Conservation (phyloP, 2,329 filamentous ascomycete species). For the Hypoxylon sp. region DNA sequence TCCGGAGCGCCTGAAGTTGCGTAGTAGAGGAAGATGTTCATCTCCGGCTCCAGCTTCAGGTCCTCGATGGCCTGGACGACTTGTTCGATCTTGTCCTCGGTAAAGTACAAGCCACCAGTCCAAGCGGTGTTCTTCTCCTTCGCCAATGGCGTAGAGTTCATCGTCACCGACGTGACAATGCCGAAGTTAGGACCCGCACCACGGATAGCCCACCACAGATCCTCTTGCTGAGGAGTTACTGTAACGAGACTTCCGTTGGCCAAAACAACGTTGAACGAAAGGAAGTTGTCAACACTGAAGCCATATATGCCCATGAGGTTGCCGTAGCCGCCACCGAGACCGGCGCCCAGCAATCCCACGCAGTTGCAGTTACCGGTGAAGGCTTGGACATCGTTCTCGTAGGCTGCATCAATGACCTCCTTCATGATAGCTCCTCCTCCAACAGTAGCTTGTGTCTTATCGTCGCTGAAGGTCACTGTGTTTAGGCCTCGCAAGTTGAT, state of each 20-base stretch:
- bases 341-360: constrained; percentile 38
- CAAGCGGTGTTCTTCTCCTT: constrained; percentile 39
- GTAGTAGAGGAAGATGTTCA: constrained; percentile 49
- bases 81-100: constrained; percentile 41
- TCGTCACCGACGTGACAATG: constrained; percentile 56
- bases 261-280: constrained; percentile 45
- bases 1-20: constrained; percentile 25
- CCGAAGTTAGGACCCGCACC: constrained; percentile 62
- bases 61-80: constrained; percentile 50
- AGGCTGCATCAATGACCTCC: constrained; percentile 38
- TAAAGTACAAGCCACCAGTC: constrained; percentile 40
- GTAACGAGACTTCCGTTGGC: constrained; percentile 40
- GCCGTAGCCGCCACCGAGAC: constrained; percentile 37
- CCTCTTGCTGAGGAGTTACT: constrained; percentile 42
- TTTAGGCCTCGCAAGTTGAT: constrained; percentile 40
- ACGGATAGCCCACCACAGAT: constrained; percentile 59
- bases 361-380: constrained; percentile 43
- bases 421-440: constrained; percentile 38
- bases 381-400: constrained; percentile 33
- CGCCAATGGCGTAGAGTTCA: constrained; percentile 51
- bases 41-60: constrained; percentile 47
- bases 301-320: constrained; percentile 33
- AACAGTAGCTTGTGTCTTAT: constrained; percentile 37
- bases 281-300: constrained; percentile 46
- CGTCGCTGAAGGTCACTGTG: constrained; percentile 31